phyloP scores from a whole-genome alignment of 2,329 filamentous ascomycete genomes.

The Aureobasidium vineae region DNA sequence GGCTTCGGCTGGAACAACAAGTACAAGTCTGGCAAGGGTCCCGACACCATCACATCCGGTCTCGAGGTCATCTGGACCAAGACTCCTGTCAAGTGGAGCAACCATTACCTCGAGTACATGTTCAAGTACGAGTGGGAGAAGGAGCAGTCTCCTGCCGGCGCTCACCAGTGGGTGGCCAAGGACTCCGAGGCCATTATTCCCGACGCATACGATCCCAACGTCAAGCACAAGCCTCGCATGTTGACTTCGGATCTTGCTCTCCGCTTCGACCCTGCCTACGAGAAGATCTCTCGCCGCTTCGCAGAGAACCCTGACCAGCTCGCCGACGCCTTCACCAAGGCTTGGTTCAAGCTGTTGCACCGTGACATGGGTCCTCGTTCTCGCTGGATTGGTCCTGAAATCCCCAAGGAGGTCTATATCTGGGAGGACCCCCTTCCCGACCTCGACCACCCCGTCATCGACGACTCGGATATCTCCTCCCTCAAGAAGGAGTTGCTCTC shows the following conservation, averaged over 20 bases:
- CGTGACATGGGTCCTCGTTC: constrained; percentile 71
- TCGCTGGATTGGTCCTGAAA: constrained; percentile 72
- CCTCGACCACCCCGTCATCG: constrained; percentile 57
- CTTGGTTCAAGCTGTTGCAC: constrained; percentile 83
- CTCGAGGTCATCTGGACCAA: constrained; percentile 78
- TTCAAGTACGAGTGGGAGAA: constrained; percentile 78
- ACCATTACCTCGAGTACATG: constrained; percentile 70
- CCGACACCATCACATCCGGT: constrained; percentile 70
- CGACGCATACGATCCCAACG: constrained; percentile 65
- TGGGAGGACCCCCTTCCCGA: constrained; percentile 74
- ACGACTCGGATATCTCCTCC: constrained; percentile 60
- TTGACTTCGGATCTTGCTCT: constrained; percentile 72
- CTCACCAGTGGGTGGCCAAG: constrained; percentile 75
- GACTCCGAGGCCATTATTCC: constrained; percentile 65
- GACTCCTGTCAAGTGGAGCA: constrained; percentile 73
- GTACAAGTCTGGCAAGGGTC: constrained; percentile 64
- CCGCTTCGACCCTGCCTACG: constrained; percentile 67
- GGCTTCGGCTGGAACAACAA: constrained; percentile 72
- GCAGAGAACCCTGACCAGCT: constrained; percentile 67
- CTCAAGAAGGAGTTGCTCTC: constrained; percentile 68
- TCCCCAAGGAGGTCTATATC: constrained; percentile 65
- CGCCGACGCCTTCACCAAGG: constrained; percentile 65
- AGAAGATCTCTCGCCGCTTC: constrained; percentile 72
- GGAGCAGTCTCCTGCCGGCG: constrained; percentile 71
- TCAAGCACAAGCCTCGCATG: constrained; percentile 75